phyloP scores from a whole-genome alignment of 306 rosid species.

The Fragaria vesca region DNA sequence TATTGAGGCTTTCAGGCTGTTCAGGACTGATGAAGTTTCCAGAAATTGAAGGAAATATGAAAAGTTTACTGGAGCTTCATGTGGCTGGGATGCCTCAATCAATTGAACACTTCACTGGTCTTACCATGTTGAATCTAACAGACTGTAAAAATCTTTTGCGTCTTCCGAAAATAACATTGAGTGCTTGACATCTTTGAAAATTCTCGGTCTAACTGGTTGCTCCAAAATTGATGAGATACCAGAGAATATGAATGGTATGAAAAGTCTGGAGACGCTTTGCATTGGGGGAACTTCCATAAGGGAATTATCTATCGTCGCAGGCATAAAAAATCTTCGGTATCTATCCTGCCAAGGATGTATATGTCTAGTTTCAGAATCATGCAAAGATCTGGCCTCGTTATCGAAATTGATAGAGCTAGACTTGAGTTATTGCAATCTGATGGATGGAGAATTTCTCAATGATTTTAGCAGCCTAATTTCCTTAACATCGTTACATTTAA shows the following conservation, averaged over 20 bases:
- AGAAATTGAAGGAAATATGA: neutral
- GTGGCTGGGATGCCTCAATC: neutral
- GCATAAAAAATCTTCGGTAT: neutral
- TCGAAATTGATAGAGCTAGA: neutral
- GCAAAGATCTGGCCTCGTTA: neutral
- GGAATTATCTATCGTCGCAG: constrained; percentile 7
- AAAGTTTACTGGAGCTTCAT: neutral
- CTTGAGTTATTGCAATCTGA: constrained; percentile 12
- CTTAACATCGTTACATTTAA: neutral
- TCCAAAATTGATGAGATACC: constrained; percentile 17
- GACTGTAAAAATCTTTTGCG: neutral
- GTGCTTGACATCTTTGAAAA: constrained; percentile 16
- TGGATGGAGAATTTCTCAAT: neutral
- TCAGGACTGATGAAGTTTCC: constrained; percentile 6
- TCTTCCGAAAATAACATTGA: constrained; percentile 22
- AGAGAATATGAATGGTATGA: constrained; percentile 11
- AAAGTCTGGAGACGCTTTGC: constrained; percentile 14
- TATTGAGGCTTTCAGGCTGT: constrained; percentile 14
- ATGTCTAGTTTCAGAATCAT: neutral
- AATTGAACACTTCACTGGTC: neutral
- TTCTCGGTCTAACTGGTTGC: constrained; percentile 19
- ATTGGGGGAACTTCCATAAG: constrained; percentile 21
- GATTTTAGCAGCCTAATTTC: neutral
- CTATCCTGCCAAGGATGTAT: neutral
- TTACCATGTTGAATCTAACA: too few relatives aligned